Evolutionary conservation across 1,284 basidiomycete genomes (phyloP), one percentile per base, ranked within the genome.

Genomic region (Exobasidium cylindrosporum): DNA sequence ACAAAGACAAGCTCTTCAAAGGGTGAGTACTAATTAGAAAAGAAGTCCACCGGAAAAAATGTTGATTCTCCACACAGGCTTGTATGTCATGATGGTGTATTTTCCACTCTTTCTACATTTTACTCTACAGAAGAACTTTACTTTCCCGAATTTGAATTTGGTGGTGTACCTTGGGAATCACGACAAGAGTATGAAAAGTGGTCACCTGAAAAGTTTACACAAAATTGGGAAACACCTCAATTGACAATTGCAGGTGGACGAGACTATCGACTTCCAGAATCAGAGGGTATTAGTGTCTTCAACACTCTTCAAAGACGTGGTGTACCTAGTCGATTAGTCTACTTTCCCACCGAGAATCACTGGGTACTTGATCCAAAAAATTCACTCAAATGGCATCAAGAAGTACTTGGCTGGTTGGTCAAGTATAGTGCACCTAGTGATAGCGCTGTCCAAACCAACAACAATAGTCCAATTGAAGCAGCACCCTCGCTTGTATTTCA

Each of bases 71-170:
- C 17, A 40, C 17, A 10, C 35, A 40, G 35, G 0, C 67, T 76
- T 21, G 71, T 75, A 2, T 67, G 62, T 32, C 73, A 75, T 53
- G 73, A 75, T 45, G 74, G 74, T 35, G 63, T 74, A 24, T 75
- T 76, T 26, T 58, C 59, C 52, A 66, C 67, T 0, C 29, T 46
- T 11, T n/a, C 26, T 2, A 62, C 50, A 35, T 64, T 24, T n/a
- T 73, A 66, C 53, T 43, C 64, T 10, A 72, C 73, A 35, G 74
- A 76, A 43, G 74, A 76, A 60, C 64, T 73, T 50, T 76, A 72
- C 60, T 76, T 76, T 58, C 62, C 74, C 54, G 67, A 73, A 46
- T 56, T 60, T 30, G 74, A 76, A 46, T 64, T 64, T 17, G 66
- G 68, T 21, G 74, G 73, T 11, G 24, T 62, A 4, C 66, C 73